Percentiles rank a stretch among this genome's conserved stretches.
Conservation (phyloP, 345 rosid genomes). For the Limnanthes douglasii region DNA sequence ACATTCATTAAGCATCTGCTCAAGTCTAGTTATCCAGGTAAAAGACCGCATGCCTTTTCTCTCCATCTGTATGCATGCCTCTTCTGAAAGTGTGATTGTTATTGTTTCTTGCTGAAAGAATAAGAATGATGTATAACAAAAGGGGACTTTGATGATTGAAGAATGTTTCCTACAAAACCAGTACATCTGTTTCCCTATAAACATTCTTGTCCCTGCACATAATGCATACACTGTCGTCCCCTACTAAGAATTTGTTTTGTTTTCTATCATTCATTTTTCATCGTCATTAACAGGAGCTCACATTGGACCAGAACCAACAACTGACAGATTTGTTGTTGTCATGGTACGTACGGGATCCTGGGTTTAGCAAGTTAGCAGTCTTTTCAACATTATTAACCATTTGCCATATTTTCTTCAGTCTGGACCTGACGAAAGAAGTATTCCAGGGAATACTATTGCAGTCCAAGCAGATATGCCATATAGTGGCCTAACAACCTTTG, state of each 20-base stretch:
- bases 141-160: too few relatives aligned
- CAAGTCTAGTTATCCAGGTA: slow-evolving; percentile 71
- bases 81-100: too few relatives aligned
- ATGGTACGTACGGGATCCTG: slow-evolving; percentile 36
- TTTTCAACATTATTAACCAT: neutral
- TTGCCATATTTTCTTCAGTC: slow-evolving; percentile 25
- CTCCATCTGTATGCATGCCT: too few relatives aligned
- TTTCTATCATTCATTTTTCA: neutral
- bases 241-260: neutral
- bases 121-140: too few relatives aligned
- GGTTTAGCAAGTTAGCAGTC: neutral
- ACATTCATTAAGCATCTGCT: slow-evolving; percentile 96
- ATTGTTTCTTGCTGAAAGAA: too few relatives aligned
- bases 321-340: slow-evolving; percentile 96
- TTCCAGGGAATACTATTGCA: slow-evolving; percentile 90
- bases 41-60: neutral
- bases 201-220: too few relatives aligned
- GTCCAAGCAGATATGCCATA: slow-evolving; percentile 98
- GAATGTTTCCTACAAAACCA: too few relatives aligned
- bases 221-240: neutral
- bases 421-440: slow-evolving; percentile 93
- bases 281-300: slow-evolving; percentile 63
- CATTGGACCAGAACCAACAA: slow-evolving; percentile 98
- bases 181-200: too few relatives aligned
- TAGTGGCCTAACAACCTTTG: slow-evolving; percentile 80